Evolutionary conservation across 1,284 basidiomycete species (phyloP).

Genomic region (Violaceomyces palustris): DNA sequence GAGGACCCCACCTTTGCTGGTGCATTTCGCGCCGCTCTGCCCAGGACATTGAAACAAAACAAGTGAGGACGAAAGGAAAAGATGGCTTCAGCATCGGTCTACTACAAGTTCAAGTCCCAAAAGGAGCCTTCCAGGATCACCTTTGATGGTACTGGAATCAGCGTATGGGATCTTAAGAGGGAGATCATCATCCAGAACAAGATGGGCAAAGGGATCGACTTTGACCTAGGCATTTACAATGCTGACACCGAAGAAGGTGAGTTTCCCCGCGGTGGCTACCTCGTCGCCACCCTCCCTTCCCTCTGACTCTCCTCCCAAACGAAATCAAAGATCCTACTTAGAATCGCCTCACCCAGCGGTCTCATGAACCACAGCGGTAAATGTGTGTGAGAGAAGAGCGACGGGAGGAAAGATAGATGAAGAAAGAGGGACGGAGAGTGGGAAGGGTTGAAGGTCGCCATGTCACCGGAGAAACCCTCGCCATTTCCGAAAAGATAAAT

Average conservation of each 20-base stretch:
- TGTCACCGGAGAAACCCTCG: too few species aligned
- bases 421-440: too few species aligned
- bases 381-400: too few species aligned
- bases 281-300: background rate
- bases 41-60: background rate
- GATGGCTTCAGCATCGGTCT: conserved; percentile 61
- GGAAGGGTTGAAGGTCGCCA: too few species aligned
- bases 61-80: conserved; percentile 1
- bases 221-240: conserved; percentile 77
- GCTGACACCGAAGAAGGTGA: conserved; percentile 43
- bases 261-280: background rate
- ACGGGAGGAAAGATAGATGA: too few species aligned
- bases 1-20: conserved; percentile 1
- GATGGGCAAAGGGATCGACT: conserved; percentile 91
- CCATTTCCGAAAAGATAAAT: too few species aligned
- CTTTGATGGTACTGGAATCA: conserved; percentile 97
- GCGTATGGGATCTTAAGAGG: conserved; percentile 97
- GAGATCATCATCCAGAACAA: conserved; percentile 96
- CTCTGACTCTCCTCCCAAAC: background rate
- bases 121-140: conserved; percentile 89
- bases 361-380: too few species aligned
- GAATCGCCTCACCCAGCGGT: too few species aligned
- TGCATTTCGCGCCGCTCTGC: background rate
- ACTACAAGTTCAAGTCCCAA: conserved; percentile 96
- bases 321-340: too few species aligned